phyloP scores from a whole-genome alignment of 768 basidiomycete species.

The Leccinum disarticulatum region DNA sequence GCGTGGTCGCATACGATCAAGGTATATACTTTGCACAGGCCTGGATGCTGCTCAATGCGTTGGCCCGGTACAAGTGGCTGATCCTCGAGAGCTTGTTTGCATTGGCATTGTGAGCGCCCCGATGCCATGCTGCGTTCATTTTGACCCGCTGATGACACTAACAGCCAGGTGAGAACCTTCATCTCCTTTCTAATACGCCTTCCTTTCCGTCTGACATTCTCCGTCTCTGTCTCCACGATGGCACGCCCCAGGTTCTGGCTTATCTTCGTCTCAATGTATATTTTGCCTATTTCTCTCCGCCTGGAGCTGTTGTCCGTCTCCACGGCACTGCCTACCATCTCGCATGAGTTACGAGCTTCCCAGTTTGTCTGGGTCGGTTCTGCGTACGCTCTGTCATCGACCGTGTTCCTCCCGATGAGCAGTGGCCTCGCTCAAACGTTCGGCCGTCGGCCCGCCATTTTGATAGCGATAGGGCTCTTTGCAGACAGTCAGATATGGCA shows the following conservation, averaged over 20 bases:
- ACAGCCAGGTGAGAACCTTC: too few species aligned
- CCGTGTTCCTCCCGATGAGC: slow-evolving; percentile 38
- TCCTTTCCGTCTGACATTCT: too few species aligned
- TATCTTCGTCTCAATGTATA: slow-evolving; percentile 26
- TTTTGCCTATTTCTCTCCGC: slow-evolving; percentile 27
- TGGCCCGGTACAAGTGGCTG: too few species aligned
- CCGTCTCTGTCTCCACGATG: too few species aligned
- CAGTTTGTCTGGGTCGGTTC: slow-evolving; percentile 39
- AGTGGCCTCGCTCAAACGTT: slow-evolving; percentile 32
- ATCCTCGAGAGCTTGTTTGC: too few species aligned
- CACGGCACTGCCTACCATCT: slow-evolving; percentile 37
- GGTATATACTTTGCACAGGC: too few species aligned
- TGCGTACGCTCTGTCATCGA: slow-evolving; percentile 36
- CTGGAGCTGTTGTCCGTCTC: slow-evolving; percentile 27
- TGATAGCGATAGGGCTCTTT: slow-evolving; percentile 17
- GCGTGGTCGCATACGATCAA: too few species aligned
- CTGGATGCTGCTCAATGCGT: too few species aligned
- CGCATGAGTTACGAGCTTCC: slow-evolving; percentile 23
- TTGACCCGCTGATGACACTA: too few species aligned
- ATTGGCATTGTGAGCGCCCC: too few species aligned
- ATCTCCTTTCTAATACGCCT: too few species aligned
- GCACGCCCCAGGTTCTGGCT: slow-evolving; percentile 25
- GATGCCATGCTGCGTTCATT: too few species aligned
- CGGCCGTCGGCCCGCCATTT: slow-evolving; percentile 9
- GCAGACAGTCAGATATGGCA: slow-evolving; percentile 2